phyloP scores from a whole-genome alignment of 768 basidiomycete species.

The Ramaria rubella region DNA sequence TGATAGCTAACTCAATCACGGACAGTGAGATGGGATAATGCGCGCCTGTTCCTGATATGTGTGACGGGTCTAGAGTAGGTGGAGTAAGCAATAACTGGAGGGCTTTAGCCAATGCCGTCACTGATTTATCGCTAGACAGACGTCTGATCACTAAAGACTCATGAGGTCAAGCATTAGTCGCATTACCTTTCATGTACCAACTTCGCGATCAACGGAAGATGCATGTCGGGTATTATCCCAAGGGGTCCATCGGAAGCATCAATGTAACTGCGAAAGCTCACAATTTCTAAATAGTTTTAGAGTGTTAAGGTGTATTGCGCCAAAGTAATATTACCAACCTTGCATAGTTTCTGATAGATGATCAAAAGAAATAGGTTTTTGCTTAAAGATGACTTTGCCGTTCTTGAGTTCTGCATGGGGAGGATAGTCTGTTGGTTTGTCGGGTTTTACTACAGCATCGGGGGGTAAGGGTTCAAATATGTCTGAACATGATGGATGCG shows the following conservation, averaged over 20 bases:
- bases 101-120: slow-evolving; percentile 55
- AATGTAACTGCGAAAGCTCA: slow-evolving; percentile 60
- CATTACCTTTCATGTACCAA: slow-evolving; percentile 78
- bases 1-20: slow-evolving; percentile 60
- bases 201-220: slow-evolving; percentile 73
- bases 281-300: slow-evolving; percentile 47
- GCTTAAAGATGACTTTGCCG: slow-evolving; percentile 69
- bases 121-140: slow-evolving; percentile 60
- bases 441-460: not conserved
- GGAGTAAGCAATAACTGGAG: slow-evolving; percentile 67
- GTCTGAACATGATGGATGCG: not conserved
- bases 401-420: slow-evolving; percentile 62
- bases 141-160: not conserved
- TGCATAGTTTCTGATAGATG: slow-evolving; percentile 78
- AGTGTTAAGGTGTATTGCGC: slow-evolving; percentile 10
- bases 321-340: slow-evolving; percentile 39
- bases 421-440: slow-evolving; percentile 26
- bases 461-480: not conserved
- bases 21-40: slow-evolving; percentile 31
- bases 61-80: slow-evolving; percentile 35
- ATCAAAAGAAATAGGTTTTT: slow-evolving; percentile 68
- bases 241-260: slow-evolving; percentile 45
- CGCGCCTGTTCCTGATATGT: slow-evolving; percentile 28
- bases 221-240: slow-evolving; percentile 53
- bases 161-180: not conserved